Evolutionary conservation across 805 yeast species (phyloP).

Genomic region (Dipodascopsis uninucleata): DNA sequence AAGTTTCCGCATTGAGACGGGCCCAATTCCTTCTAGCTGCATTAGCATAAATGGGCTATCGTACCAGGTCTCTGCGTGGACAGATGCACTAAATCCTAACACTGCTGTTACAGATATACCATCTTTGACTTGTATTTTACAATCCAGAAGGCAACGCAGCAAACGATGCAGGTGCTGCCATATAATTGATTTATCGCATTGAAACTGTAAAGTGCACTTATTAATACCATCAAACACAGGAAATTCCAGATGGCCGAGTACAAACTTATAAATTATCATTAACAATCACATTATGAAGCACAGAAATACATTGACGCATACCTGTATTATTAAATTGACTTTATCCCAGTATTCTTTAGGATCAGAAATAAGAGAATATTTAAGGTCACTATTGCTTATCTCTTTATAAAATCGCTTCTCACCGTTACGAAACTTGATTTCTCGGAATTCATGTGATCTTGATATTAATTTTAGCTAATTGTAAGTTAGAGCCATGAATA

Average conservation of each 20-base stretch:
- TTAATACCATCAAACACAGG: constrained; percentile 45
- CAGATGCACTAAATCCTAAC: constrained; percentile 41
- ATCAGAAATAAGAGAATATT: constrained; percentile 33
- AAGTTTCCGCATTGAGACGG: constrained; percentile 42
- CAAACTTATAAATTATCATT: constrained; percentile 43
- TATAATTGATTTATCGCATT: constrained; percentile 45
- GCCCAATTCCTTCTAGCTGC: constrained; percentile 49
- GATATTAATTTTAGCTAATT: constrained; percentile 35
- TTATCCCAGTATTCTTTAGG: constrained; percentile 43
- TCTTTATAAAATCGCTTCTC: constrained; percentile 47
- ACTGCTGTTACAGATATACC: constrained; percentile 42
- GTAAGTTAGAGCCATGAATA: too few species aligned
- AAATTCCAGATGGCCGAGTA: constrained; percentile 48
- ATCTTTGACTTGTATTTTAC: constrained; percentile 43
- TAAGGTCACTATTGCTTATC: constrained; percentile 41
- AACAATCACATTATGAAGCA: background rate
- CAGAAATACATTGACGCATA: background rate
- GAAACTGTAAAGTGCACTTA: constrained; percentile 41
- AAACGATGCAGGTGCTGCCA: constrained; percentile 46
- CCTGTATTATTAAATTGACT: constrained; percentile 35
- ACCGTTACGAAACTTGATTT: constrained; percentile 41
- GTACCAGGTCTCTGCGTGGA: constrained; percentile 52
- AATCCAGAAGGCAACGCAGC: constrained; percentile 45
- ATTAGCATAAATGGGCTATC: constrained; percentile 43
- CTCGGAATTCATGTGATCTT: constrained; percentile 42